Evolutionary conservation across 106 monocot genomes (phyloP), one percentile per base, ranked within the genome.

Genomic region (Posidonia australis): DNA sequence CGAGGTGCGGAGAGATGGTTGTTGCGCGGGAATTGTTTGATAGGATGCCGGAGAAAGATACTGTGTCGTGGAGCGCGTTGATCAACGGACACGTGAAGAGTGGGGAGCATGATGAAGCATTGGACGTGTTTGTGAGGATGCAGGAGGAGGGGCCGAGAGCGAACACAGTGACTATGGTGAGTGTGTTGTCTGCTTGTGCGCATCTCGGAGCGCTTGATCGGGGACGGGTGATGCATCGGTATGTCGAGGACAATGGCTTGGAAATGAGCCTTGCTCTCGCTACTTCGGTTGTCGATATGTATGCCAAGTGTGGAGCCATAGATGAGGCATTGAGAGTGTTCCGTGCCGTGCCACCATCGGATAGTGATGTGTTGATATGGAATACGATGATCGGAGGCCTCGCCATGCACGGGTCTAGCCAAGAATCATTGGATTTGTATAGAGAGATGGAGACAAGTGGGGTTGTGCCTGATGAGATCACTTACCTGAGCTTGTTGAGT

Each of bases 251-350:
- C 23, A 76, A 80, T 22, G 68, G 78, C 1, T 44, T 84, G 61
- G 30, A 27, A n/a, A 13, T 69, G 58, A 82, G 49, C 63, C 63
- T 82, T 9, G 30, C 52, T 1, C 41, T 90, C 5, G 59, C 74
- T 9, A 85, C 89, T 41, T 85, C 89, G n/a, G 63, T 85, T 54
- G 61, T 85, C 3, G 88, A 84, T 64, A 88, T 84, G 83, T 88
- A 85, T 30, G 79, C 85, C 32, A 85, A 90, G 17, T 90, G 82
- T 46, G 89, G 89, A 58, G 72, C 85, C 0, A 67, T 90, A 24
- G 46, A 21, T 1, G 89, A 90, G 24, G 82, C 89, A 18, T 13
- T 85, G 26, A 32, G 48, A 24, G 82, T 74, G 20, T 90, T 90
- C 44, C 76, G 62, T 24, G 55, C 63, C 1, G 44, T 85, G 20